Evolutionary conservation across 2,329 filamentous ascomycete genomes (phyloP), one percentile per base, ranked within the genome.

Genomic region (Cladosporium sphaerospermum): DNA sequence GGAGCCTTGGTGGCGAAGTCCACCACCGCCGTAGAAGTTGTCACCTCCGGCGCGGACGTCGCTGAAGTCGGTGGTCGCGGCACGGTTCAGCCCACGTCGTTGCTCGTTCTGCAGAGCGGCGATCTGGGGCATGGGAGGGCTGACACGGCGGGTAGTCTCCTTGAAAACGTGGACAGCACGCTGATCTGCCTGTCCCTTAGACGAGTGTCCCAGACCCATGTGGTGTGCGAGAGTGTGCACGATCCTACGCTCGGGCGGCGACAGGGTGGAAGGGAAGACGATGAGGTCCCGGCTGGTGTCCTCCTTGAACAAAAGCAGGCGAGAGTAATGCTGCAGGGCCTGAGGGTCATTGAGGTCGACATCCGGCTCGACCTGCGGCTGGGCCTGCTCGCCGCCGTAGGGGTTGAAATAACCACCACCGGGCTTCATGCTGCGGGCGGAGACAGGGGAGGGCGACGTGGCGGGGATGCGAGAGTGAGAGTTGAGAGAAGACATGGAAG

Each of bases 41-140:
- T 84, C 84, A 18, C 86, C 85, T 57, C 86, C 86, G 9, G 42
- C 42, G 51, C 88, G 81, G 48, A 88, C 83, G 57, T 90, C 86
- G 59, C 88, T 90, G 70, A 97, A 97, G 70, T 97, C 93, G 60
- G 95, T 96, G 2, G 93, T 97, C n/a, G 93, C 93, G 13, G 93
- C 91, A 57, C 93, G 86, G 73, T 90, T 96, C 34, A 99, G 76
- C 4, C 86, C 87, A 56, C 92, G 87, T 61, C 92, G 85, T 33
- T 51, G 48, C 53, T 87, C 83, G 59, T 95, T 89, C 18, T 83
- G 82, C 54, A 87, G 84, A 53, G 83, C 83, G 63, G 76, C 84
- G 76, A 75, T 84, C 46, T 79, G 76, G n/a, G 77, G 75, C 67
- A 82, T 73, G 1, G 82, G 81, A 13, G 82, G 82, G 70, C 82